Base-by-base conservation (phyloP, 352 stramenopile species). In the Phytophthora uliginosa region DNA sequence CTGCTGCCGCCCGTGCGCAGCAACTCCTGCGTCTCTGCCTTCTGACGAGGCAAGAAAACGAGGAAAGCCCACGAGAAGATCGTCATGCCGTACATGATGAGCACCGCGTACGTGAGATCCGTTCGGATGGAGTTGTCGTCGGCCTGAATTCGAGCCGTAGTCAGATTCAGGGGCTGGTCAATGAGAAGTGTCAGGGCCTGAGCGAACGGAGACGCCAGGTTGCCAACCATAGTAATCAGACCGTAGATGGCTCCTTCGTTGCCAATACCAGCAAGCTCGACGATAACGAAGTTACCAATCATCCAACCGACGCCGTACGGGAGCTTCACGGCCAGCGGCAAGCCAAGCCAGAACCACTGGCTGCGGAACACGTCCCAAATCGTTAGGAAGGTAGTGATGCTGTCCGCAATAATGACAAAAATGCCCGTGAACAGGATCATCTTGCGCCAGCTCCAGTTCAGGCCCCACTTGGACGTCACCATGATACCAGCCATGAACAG, bases 191-290 rank as follows among this genome's bases (percentile, higher is more conserved):
- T 75, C 20, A 85, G 24, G 12, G 77, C 63, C 51, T 59, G 67
- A 17, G 79, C 77, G 33, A 89, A 82, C 1, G 79, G 78, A 13
- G 59, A 45, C 33, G 73, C 55, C 18, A 84, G 20, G 68, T 89
- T 86, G 15, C 61, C 69, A 0, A 84, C 65, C 26, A 79, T 86
- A 7, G 81, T 84, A 13, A 84, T 57, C 10, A 89, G 71, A 24
- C 74, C 79, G 57, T 82, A 83, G 26, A 81, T 72, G 20, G 69
- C 73, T 12, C 66, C 81, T 69, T 89, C 81, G 48, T 85, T 84
- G 34, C 79, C 81, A 10, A 82, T 51, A 7, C 78, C 80, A 8
- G 75, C 61, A 10, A 89, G 51, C 48, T 89, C 81, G 31, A 86
- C 79, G 1, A 79, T 71, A 4, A 85, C 73, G 33, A 75, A 86